These are phyloP conservation scores for Tardiomyces depauwii DNA, from an alignment of 1,139 yeast genomes.

Conservation along the genomic window DNA sequence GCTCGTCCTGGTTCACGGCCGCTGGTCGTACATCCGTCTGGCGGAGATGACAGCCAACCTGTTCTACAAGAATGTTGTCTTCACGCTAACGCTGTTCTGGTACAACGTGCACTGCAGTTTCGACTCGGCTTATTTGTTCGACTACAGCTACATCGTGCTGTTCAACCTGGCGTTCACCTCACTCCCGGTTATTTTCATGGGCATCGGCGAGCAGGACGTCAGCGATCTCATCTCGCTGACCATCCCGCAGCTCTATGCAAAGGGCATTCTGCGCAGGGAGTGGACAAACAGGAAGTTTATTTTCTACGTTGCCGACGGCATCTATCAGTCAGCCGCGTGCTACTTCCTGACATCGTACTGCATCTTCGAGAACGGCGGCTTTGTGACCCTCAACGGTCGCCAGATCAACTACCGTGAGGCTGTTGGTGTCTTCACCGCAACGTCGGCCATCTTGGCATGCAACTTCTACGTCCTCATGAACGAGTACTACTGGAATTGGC, in stretches of 20 bases:
- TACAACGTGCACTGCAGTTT: conserved; percentile 75
- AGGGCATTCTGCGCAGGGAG: conserved; percentile 74
- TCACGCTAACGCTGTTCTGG: conserved; percentile 86
- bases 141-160: conserved; percentile 84
- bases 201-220: conserved; percentile 89
- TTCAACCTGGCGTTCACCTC: conserved; percentile 94
- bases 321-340: conserved; percentile 77
- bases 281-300: conserved; percentile 75
- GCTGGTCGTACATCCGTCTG: conserved; percentile 90
- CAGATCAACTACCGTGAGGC: conserved; percentile 72
- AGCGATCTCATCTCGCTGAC: conserved; percentile 64
- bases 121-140: conserved; percentile 87
- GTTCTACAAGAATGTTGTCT: conserved; percentile 85
- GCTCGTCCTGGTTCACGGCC: conserved; percentile 79
- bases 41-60: conserved; percentile 92
- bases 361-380: conserved; percentile 44
- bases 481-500: conserved; percentile 93
- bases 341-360: conserved; percentile 73
- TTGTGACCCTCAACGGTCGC: conserved; percentile 53
- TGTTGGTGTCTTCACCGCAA: conserved; percentile 72
- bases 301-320: conserved; percentile 74
- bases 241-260: conserved; percentile 77
- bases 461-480: conserved; percentile 70
- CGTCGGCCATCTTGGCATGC: conserved; percentile 73
- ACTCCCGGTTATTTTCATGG: conserved; percentile 82